Evolutionary conservation across 108 stramenopile genomes (phyloP), one percentile per base, ranked within the genome.

Genomic region (Skeletonema tropicum): DNA sequence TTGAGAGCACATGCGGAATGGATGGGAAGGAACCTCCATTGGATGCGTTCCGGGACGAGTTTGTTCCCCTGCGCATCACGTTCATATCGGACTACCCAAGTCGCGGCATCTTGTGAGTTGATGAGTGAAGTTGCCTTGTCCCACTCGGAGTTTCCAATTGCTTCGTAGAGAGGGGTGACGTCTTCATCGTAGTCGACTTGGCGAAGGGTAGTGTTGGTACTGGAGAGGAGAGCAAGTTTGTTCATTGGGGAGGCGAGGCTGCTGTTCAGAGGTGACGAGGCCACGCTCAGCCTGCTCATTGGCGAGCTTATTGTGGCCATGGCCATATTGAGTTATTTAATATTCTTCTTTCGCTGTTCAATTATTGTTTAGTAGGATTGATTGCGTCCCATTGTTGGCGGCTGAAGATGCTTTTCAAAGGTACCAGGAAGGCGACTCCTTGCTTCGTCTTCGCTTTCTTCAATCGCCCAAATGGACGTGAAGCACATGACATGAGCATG

Each of bases 1-100:
- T 88, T 79, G 10, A 88, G 84, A 36, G 91, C 93, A 73, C 88
- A 90, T 6, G 93, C 85, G 14, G 88, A 88, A 61, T 94, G 93
- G 57, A 94, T 88, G 14, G 91, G 92, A 32, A 93, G 86, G 79
- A 93, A 91, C 39, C 92, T 58, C 92, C 92, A 93, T 77, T 88
- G 86, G 58, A 90, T 83, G 21, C 84, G 85, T 12, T 66, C 3
- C 6, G 77, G 57, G 4, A 23, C 60, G 12, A 25, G 65, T 26
- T 74, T 68, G 23, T 76, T 69, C 8, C 78, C 79, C 19, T 49
- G 48, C 15, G 72, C 57, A 11, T 76, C 79, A 7, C 77, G 79
- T 60, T 90, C 78, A 42, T 88, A 82, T 9, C 89, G 86, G 15
- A 90, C 89, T 7, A 93, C 92, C 92, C 92, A 93, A 3, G 88